These are phyloP conservation scores for Schizophyllum commune DNA, from an alignment of 1,284 basidiomycete genomes.

Conservation along the genomic window DNA sequence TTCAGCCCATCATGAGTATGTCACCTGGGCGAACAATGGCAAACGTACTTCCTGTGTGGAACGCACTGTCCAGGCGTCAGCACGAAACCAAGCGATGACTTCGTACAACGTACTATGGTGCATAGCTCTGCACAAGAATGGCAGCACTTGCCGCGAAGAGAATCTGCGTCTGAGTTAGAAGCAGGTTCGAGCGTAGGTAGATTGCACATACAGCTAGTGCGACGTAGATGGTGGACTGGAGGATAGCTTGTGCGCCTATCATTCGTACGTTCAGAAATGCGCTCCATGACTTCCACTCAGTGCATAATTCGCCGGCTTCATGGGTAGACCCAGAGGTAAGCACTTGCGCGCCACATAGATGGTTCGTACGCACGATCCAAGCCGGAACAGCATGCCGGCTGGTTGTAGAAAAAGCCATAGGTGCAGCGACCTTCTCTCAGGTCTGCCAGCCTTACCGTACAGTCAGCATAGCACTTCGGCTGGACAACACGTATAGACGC, in stretches of 20 bases:
- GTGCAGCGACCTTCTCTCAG: constrained; percentile 62
- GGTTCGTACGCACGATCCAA: constrained; percentile 49
- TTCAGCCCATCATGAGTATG: constrained; percentile 16
- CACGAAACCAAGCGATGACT: background rate
- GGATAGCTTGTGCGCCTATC: constrained; percentile 50
- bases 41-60: constrained; percentile 69
- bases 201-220: constrained; percentile 43
- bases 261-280: constrained; percentile 44
- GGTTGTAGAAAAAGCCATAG: constrained; percentile 69
- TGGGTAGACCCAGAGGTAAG: constrained; percentile 3
- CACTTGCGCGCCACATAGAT: background rate
- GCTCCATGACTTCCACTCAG: constrained; percentile 66
- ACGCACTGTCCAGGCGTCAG: constrained; percentile 39
- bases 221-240: constrained; percentile 60
- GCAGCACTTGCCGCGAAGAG: constrained; percentile 60
- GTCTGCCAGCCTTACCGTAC: constrained; percentile 52
- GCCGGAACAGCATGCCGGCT: constrained; percentile 68
- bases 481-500: constrained; percentile 16
- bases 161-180: constrained; percentile 30
- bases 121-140: constrained; percentile 55
- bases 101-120: constrained; percentile 53
- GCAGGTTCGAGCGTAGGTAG: background rate
- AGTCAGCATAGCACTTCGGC: constrained; percentile 3
- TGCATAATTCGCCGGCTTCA: constrained; percentile 63
- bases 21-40: constrained; percentile 3